Evolutionary conservation across 495 filamentous ascomycete species (phyloP), one percentile per base, ranked within the genome.

Genomic region (Jackrogersella multiformis): DNA sequence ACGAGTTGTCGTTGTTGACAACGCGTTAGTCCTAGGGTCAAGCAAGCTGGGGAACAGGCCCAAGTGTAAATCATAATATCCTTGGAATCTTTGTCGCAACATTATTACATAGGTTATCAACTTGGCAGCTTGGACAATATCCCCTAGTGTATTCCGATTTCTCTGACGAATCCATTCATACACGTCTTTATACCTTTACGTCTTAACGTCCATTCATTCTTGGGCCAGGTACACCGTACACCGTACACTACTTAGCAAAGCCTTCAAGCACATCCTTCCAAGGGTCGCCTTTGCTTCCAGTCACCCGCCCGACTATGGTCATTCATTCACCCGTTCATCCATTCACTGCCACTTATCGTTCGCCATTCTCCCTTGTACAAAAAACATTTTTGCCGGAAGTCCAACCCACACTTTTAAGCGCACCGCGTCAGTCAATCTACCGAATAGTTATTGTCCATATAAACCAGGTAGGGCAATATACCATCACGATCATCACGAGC

Each of bases 371-470:
- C 44, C 23, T 16, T 28, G 4, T 34, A 1, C 38, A 21, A 16
- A 9, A 46, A 53, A 21, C 55, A 59, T 34, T 62, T 62, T 70
- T 66, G 18, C 61, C 56, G 61, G 67, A 42, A 53, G 4, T 12
- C 30, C 45, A 71, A 52, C 42, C 68, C 35, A 56, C 53, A 34
- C 57, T 15, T 21, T 13, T 59, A 38, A 52, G 62, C 26, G 16
- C 34, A 54, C 15, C 59, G 42, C 48, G 42, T 64, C 48, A 63
- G 26, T 38, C 18, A 56, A 67, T 56, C 63, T 70, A 53, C 58
- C 62, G 59, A 36, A 64, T 2, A 35, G 46, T 51, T 56, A 54
- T 59, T 26, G 61, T 72, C 54, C 36, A 34, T 64, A 39, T 51
- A 38, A 35, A 54, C 9, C 28, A 34, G 21, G 32, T 18, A 54